A percentile compares a stretch with the other conserved stretches of the same genome.
These are phyloP conservation scores for Dipteronia sinensis DNA, from an alignment of 345 rosid species.

Conservation along the genomic window DNA sequence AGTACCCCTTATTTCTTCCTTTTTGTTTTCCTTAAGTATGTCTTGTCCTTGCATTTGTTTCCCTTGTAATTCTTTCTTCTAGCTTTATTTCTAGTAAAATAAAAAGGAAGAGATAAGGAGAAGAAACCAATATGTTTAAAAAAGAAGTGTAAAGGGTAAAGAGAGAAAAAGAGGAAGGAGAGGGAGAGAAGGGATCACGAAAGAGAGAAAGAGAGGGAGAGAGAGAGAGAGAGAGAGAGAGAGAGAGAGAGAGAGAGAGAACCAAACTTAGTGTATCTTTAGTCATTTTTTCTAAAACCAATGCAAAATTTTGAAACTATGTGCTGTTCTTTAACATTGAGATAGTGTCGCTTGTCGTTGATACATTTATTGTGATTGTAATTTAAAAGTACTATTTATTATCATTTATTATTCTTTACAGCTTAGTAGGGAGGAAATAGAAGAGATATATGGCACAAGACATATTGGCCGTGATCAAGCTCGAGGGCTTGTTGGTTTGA, in stretches of 20 bases:
- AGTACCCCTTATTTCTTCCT: too few relatives aligned
- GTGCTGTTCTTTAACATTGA: neutral
- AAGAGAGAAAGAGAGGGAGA: too few relatives aligned
- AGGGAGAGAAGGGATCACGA: too few relatives aligned
- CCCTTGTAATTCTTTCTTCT: too few relatives aligned
- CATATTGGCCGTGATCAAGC: conserved; percentile 95
- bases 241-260: neutral
- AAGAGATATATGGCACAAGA: conserved; percentile 75
- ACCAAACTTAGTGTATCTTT: neutral
- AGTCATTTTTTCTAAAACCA: neutral
- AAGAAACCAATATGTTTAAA: neutral
- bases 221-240: neutral
- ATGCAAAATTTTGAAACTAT: neutral
- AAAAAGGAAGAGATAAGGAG: neutral
- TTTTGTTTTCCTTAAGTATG: too few relatives aligned
- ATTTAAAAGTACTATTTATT: neutral
- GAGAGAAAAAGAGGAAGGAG: neutral
- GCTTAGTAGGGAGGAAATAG: conserved; percentile 71
- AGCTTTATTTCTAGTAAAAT: too few relatives aligned
- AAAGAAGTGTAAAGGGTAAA: neutral
- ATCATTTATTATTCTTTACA: conserved; percentile 35
- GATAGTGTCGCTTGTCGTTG: neutral
- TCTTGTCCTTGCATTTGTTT: too few relatives aligned
- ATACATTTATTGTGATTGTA: conserved; percentile 5
- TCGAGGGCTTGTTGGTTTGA: conserved; percentile 82